These are phyloP conservation scores for Daldinia childiae DNA, from an alignment of 495 filamentous ascomycete genomes.

Conservation along the genomic window DNA sequence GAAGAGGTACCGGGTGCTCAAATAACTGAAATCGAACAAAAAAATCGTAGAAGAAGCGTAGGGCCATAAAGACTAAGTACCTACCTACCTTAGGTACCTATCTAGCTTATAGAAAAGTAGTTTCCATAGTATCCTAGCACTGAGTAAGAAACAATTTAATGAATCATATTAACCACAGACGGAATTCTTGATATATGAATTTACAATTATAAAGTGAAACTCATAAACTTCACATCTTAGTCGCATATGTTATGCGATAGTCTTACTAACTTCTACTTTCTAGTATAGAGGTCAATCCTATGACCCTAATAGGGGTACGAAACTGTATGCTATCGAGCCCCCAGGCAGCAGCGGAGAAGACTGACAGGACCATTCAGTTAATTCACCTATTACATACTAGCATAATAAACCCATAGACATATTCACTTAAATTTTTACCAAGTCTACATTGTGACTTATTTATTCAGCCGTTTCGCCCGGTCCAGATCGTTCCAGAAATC, in stretches of 20 bases:
- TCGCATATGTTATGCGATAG: too few relatives aligned
- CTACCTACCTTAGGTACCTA: too few relatives aligned
- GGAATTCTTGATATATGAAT: not conserved
- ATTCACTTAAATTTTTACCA: not conserved
- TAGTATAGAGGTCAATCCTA: too few relatives aligned
- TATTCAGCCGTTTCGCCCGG: not conserved
- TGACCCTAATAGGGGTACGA: too few relatives aligned
- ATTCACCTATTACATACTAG: too few relatives aligned
- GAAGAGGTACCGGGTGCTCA: not conserved
- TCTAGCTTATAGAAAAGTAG: not conserved
- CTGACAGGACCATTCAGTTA: too few relatives aligned
- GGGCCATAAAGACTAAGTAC: not conserved
- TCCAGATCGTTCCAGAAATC: slow-evolving; percentile 1
- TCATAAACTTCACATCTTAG: not conserved
- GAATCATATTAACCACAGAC: too few relatives aligned
- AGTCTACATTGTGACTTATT: not conserved
- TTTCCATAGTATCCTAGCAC: not conserved
- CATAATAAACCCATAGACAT: not conserved
- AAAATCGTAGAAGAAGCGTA: not conserved
- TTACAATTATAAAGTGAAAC: not conserved
- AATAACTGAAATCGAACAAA: not conserved
- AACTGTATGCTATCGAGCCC: too few relatives aligned
- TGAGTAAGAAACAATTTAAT: too few relatives aligned
- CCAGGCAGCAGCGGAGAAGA: too few relatives aligned
- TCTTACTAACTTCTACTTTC: too few relatives aligned